Evolutionary conservation across 2,329 filamentous ascomycete species (phyloP), one percentile per base, ranked within the genome.

Genomic region (Pyrenochaeta sp.): DNA sequence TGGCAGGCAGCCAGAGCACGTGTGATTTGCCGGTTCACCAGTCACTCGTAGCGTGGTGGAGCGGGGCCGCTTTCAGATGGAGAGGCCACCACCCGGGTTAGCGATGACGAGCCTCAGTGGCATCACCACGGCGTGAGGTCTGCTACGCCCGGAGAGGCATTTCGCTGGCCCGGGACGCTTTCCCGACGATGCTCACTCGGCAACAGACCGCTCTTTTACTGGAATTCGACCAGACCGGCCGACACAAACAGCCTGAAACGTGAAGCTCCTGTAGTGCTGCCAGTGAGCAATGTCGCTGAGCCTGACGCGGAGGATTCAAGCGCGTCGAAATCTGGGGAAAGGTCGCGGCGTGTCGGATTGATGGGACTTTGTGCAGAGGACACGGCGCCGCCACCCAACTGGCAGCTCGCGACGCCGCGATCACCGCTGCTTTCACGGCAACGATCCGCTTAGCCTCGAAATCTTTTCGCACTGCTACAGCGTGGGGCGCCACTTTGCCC

Each of bases 71-170:
- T 19, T 56, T 51, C 48, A 50, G 62, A 55, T 53, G 40, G 55
- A 61, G 61, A 64, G 52, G 54, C 55, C 52, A 55, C 51, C 46
- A 39, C 36, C 5, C 10, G 12, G 59, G 58, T 54, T 61, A 64
- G 57, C 50, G 46, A 63, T 62, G 65, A 68, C 63, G 65, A 64
- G 60, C 56, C 46, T 50, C 53, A 50, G 54, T 66, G 62, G 65
- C 62, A 63, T 70, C 68, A 70, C 65, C 59, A 69, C 62, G 56
- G 66, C 68, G 68, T 71, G 64, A 67, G 62, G 52, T 51, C 47
- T 61, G 47, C 59, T 56, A 59, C 61, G 58, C 63, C 59, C 60
- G 59, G 57, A 45, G 47, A 56, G 62, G 56, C 53, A 59, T 55
- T 54, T 45, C 48, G 13, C 50, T 62, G 55, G 36, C 58, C 53